Evolutionary conservation across 148 eudicot genomes (phyloP).

Genomic region (Euryodendron excelsum): DNA sequence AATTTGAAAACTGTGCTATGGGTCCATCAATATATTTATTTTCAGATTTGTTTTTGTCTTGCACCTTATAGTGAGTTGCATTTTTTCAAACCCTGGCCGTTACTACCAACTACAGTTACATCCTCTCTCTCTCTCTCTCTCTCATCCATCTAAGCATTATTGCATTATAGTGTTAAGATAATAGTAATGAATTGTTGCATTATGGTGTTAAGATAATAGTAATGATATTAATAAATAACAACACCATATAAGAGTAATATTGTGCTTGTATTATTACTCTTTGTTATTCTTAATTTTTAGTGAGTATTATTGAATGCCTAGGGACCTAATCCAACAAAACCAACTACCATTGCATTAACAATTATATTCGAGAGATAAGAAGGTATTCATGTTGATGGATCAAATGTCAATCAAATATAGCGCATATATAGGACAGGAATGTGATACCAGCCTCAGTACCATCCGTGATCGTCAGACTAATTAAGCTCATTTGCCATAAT

Average conservation of each 20-base stretch:
- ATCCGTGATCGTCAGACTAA: too few relatives aligned
- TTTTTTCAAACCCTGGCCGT: neutral
- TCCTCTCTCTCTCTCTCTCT: neutral
- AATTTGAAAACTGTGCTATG: neutral
- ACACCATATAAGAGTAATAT: neutral
- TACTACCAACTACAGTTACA: neutral
- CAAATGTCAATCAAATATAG: constrained; percentile 7
- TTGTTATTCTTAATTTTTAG: neutral
- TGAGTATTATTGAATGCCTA: neutral
- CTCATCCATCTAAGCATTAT: neutral
- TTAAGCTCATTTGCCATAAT: neutral
- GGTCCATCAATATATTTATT: neutral
- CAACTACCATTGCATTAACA: neutral
- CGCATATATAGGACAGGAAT: neutral
- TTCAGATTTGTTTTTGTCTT: neutral
- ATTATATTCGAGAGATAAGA: constrained; percentile 1
- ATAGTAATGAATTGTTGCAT: neutral
- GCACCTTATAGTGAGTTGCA: neutral
- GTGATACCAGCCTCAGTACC: neutral
- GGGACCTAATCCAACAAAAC: constrained; percentile 4
- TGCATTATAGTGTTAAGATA: neutral
- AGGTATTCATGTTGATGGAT: constrained; percentile 7
- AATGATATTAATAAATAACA: neutral
- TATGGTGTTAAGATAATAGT: neutral
- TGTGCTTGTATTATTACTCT: neutral